Percentiles rank a stretch among this genome's conserved stretches.
Conservation (phyloP, 2,329 filamentous ascomycete genomes). For the Dactylellina drechsleri region DNA sequence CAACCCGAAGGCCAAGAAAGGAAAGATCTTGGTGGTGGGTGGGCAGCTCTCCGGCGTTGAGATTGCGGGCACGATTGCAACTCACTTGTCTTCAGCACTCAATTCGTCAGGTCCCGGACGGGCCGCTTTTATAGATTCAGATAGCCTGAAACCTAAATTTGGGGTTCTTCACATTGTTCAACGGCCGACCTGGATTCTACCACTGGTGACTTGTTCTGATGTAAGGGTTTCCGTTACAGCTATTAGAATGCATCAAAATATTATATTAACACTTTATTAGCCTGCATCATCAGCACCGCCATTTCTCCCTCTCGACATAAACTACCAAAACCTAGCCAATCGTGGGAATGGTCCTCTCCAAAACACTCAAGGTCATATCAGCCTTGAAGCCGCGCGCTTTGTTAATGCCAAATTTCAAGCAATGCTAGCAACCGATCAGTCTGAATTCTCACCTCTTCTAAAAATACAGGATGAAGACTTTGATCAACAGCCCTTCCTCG, state of each 20-base stretch:
- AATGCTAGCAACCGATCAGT: conserved; percentile 68
- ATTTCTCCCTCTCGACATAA: conserved; percentile 78
- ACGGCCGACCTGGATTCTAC: conserved; percentile 77
- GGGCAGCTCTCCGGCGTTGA: conserved; percentile 86
- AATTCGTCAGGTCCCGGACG: conserved; percentile 66
- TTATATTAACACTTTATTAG: conserved; percentile 61
- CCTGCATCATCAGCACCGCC: conserved; percentile 66
- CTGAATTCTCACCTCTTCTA: conserved; percentile 64
- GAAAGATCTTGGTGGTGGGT: conserved; percentile 78
- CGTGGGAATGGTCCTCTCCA: conserved; percentile 69
- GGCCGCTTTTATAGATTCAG: conserved; percentile 50
- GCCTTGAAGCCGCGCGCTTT: conserved; percentile 68
- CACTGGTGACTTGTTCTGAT: conserved; percentile 68
- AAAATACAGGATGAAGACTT: conserved; percentile 63
- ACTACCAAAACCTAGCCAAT: conserved; percentile 75
- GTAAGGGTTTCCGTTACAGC: conserved; percentile 59
- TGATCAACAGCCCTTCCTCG: conserved; percentile 71
- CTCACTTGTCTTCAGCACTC: conserved; percentile 73
- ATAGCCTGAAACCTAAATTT: conserved; percentile 66
- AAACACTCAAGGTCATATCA: conserved; percentile 74
- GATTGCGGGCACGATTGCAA: conserved; percentile 76
- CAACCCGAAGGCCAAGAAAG: conserved; percentile 61
- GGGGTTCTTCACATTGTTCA: conserved; percentile 75
- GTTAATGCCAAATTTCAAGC: conserved; percentile 67
- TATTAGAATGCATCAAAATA: not conserved